Evolutionary conservation across 2,329 filamentous ascomycete genomes (phyloP).

Genomic region (Cadophora sp.): DNA sequence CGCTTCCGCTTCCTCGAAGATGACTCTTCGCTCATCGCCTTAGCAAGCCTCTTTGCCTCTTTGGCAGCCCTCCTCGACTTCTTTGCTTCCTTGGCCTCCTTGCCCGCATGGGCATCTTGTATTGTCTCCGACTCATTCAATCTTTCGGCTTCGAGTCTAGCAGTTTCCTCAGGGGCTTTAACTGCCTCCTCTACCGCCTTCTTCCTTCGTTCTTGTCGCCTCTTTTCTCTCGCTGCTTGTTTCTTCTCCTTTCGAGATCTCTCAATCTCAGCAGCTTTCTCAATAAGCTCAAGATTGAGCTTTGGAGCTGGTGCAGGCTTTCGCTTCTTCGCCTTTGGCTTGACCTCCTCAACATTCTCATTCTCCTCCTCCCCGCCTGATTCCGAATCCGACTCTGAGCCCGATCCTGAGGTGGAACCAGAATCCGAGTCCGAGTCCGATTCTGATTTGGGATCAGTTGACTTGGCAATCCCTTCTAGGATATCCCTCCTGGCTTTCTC

Average conservation of each 20-base stretch:
- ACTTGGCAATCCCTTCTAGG: slow-evolving; percentile 28
- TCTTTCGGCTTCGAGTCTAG: slow-evolving; percentile 3
- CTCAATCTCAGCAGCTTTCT: slow-evolving; percentile 16
- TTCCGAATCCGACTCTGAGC: slow-evolving; percentile 28
- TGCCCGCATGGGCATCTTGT: slow-evolving; percentile 2
- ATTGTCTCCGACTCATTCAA: not conserved
- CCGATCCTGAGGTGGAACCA: not conserved
- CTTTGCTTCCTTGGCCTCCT: slow-evolving; percentile 1
- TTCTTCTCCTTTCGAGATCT: slow-evolving; percentile 24
- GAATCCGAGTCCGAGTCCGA: slow-evolving; percentile 16
- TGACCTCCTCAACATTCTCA: slow-evolving; percentile 7
- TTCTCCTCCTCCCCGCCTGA: not conserved
- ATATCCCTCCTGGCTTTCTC: slow-evolving; percentile 37
- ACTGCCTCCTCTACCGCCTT: not conserved
- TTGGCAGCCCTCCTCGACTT: slow-evolving; percentile 17
- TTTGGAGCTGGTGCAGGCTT: slow-evolving; percentile 17
- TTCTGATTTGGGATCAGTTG: slow-evolving; percentile 18
- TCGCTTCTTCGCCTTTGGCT: not conserved
- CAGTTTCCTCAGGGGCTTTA: slow-evolving; percentile 8
- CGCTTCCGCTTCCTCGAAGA: slow-evolving; percentile 25
- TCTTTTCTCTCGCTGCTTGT: slow-evolving; percentile 18
- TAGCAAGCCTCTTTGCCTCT: slow-evolving; percentile 10
- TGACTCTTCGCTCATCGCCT: not conserved
- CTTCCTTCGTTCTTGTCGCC: slow-evolving; percentile 19
- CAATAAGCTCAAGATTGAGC: slow-evolving; percentile 12